Evolutionary conservation across 371 early-diverging fungal genomes (phyloP).

Genomic region (Smittium mucronatum): DNA sequence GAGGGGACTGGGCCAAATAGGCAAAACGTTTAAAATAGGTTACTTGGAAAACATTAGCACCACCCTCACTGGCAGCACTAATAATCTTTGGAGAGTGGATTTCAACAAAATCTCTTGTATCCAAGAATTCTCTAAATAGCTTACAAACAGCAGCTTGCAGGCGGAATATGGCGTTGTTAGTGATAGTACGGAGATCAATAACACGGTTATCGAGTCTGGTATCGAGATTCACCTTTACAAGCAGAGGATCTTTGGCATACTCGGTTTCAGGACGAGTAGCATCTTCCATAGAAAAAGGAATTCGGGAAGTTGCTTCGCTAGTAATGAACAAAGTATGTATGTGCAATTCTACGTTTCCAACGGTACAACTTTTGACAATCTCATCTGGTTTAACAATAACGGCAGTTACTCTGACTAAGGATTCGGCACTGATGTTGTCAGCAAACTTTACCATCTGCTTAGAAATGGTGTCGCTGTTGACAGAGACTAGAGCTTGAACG

Average conservation of each 20-base stretch:
- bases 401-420: conserved; percentile 77
- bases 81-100: conserved; percentile 99
- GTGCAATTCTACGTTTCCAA: conserved; percentile 77
- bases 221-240: conserved; percentile 73
- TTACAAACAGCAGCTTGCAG: conserved; percentile 89
- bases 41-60: conserved; percentile 97
- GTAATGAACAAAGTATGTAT: conserved; percentile 60
- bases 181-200: conserved; percentile 91
- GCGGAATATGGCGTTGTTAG: conserved; percentile 97
- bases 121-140: conserved; percentile 90
- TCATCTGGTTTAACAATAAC: conserved; percentile 62
- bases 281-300: conserved; percentile 95
- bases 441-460: conserved; percentile 94
- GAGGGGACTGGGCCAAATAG: conserved; percentile 98
- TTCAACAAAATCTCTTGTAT: conserved; percentile 79
- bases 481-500: conserved; percentile 72
- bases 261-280: conserved; percentile 81
- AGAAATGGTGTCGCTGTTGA: conserved; percentile 58
- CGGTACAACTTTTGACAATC: conserved; percentile 81
- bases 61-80: conserved; percentile 95
- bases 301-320: conserved; percentile 62
- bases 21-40: conserved; percentile 95
- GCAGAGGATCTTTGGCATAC: conserved; percentile 52
- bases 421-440: conserved; percentile 67
- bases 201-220: conserved; percentile 95